phyloP scores from a whole-genome alignment of 495 filamentous ascomycete species.

The Mycothermus thermophilus region DNA sequence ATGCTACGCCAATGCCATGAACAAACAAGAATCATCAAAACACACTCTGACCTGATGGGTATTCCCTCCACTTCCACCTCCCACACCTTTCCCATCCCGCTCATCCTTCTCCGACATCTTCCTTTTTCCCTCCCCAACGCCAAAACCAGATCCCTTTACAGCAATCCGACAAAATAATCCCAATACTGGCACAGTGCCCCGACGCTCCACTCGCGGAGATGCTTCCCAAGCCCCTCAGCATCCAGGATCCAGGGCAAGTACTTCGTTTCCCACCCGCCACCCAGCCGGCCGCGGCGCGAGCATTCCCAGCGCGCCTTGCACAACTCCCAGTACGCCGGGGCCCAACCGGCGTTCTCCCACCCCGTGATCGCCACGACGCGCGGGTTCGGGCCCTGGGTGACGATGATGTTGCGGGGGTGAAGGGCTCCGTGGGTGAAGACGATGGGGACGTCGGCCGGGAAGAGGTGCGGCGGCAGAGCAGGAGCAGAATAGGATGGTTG shows the following conservation, averaged over 20 bases:
- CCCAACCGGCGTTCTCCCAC: conserved; percentile 38
- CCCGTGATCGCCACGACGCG: conserved; percentile 28
- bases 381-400: conserved; percentile 19
- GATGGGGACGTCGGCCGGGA: conserved; percentile 20
- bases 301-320: conserved; percentile 25
- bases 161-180: conserved; percentile 10
- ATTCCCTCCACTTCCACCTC: no score
- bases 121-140: no score
- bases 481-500: no score
- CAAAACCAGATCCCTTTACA: no score
- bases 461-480: conserved; percentile 7
- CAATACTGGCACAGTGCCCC: conserved; percentile 8
- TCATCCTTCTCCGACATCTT: no score
- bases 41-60: no score
- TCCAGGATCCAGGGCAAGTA: conserved; percentile 8
- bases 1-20: no score
- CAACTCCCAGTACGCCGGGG: conserved; percentile 35
- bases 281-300: not conserved
- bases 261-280: conserved; percentile 6
- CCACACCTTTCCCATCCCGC: no score
- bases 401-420: conserved; percentile 33
- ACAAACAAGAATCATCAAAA: no score
- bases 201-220: conserved; percentile 2
- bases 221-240: not conserved
- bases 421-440: conserved; percentile 36